These are phyloP conservation scores for Sugiyamaella sp. DNA, from an alignment of 1,139 yeast species.

Conservation along the genomic window DNA sequence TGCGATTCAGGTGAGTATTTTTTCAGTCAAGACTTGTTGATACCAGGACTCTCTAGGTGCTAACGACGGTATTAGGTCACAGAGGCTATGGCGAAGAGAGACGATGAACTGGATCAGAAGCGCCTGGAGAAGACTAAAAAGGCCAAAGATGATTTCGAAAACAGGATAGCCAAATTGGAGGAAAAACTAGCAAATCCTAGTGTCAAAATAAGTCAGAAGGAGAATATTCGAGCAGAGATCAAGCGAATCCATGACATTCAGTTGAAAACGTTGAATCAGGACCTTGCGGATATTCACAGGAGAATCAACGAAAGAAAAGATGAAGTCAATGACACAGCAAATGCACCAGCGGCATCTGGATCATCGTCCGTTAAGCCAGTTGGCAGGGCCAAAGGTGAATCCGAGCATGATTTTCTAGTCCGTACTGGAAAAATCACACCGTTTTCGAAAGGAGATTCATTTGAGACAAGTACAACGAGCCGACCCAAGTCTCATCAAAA, in stretches of 20 bases:
- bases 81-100: constrained; percentile 59
- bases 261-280: constrained; percentile 55
- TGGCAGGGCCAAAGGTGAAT: constrained; percentile 61
- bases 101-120: constrained; percentile 71
- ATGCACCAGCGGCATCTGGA: constrained; percentile 20
- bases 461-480: constrained; percentile 35
- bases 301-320: constrained; percentile 49
- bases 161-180: constrained; percentile 52
- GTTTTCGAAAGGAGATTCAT: constrained; percentile 71
- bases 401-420: constrained; percentile 76
- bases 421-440: constrained; percentile 95
- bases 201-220: constrained; percentile 69
- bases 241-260: constrained; percentile 55
- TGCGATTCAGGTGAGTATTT: constrained; percentile 47
- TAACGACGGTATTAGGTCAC: constrained; percentile 54
- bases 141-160: constrained; percentile 44
- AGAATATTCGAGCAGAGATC: constrained; percentile 58
- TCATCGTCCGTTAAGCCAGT: constrained; percentile 28
- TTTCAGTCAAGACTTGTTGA: not conserved
- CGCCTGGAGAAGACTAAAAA: constrained; percentile 67
- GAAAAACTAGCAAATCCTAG: constrained; percentile 54
- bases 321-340: constrained; percentile 17
- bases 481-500: constrained; percentile 46
- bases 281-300: constrained; percentile 64
- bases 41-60: constrained; percentile 1